These are phyloP conservation scores for Microdochium bolleyi DNA, from an alignment of 2,329 filamentous ascomycete species.

Conservation along the genomic window DNA sequence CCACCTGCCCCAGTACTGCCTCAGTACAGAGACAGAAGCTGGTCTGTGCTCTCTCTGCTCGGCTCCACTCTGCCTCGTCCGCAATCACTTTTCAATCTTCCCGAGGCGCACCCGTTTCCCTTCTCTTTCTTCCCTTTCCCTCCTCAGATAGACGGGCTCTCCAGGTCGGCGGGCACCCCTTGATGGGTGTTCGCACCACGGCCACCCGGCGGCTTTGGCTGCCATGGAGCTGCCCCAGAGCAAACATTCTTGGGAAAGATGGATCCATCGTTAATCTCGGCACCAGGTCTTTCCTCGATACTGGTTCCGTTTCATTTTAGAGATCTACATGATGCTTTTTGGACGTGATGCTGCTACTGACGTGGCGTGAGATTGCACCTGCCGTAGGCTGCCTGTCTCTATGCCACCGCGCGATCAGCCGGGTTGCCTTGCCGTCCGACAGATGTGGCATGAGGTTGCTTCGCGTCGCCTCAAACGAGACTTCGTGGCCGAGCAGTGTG, in stretches of 20 bases:
- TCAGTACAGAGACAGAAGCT: slow-evolving; percentile 2
- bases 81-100: neutral
- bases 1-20: no score
- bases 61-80: neutral
- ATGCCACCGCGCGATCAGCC: no score
- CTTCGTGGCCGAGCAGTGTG: no score
- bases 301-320: slow-evolving; percentile 26
- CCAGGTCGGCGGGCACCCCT: slow-evolving; percentile 15
- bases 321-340: slow-evolving; percentile 25
- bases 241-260: slow-evolving; percentile 24
- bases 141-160: slow-evolving; percentile 45
- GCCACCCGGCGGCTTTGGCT: slow-evolving; percentile 14
- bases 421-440: no score
- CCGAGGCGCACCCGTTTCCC: neutral
- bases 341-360: no score
- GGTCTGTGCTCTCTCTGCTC: slow-evolving; percentile 10
- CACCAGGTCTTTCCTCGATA: slow-evolving; percentile 19
- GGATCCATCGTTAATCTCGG: slow-evolving; percentile 29
- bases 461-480: no score
- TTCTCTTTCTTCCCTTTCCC: slow-evolving; percentile 19
- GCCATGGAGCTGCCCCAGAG: slow-evolving; percentile 19
- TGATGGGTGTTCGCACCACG: slow-evolving; percentile 10
- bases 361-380: no score
- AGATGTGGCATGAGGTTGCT: no score
- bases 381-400: no score